Base-by-base conservation (phyloP, 768 basidiomycete species). In the Boletus rex-veris region DNA sequence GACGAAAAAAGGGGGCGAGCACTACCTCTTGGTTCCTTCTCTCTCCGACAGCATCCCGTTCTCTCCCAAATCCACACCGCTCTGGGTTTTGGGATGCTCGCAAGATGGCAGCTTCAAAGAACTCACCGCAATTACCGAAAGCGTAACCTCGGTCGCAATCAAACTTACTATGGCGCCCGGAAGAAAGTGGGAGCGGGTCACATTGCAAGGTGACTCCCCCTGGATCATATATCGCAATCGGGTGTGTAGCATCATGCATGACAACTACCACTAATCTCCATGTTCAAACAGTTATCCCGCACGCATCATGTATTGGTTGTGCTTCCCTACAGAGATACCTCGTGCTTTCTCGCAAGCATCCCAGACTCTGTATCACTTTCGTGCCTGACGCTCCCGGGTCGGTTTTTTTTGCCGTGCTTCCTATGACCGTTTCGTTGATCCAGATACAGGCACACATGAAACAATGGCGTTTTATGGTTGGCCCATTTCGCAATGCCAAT, bases 401-500 rank as follows among this genome's bases (percentile, higher is more conserved):
- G 58, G 73, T 79, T 57, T 10, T 36, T 79, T 57, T 10, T 36
- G 40, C 54, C 58, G 84, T 68, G 53, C 80, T 76, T 31, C 11
- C 30, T 39, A 7, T 7, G 9, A 50, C 36, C 4, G 30, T 28
- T 33, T 44, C 16, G 9, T 14, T 21, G 33, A 64, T 45, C 31
- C 14, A 8, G 49, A 41, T 19, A 37, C 12, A 55, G 54, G 53
- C 15, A 55, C 58, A 19, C 51, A 59, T 39, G 55, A 60, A 55
- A 49, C 64, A 5, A 85, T 92, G 84, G 86, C 91, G 9, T 83
- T 91, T 57, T 86, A 92, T 59, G 88, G 89, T 14, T 90, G 87
- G 84, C 89, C 88, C 0, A 72, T 95, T 36, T 88, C 90, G 0
- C 92, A 96, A 66, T 98, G 94, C 64, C 93, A 97, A 67, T 80